Conservation (phyloP, 768 basidiomycete species). For the Pulveroboletus sp. region DNA sequence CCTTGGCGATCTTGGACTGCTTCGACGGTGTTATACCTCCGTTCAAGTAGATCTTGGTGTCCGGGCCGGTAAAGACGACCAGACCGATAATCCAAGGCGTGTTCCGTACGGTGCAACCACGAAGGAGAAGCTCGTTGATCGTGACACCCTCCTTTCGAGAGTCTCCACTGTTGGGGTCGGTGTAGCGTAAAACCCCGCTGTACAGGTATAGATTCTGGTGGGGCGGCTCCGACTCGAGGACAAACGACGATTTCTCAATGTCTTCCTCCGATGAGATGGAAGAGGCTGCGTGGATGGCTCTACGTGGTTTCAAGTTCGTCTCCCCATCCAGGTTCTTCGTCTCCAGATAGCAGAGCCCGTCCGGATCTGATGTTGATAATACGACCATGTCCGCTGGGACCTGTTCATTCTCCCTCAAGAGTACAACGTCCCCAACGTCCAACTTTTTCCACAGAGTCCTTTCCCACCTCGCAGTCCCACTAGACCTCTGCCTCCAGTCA, state of each 20-base stretch:
- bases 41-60: constrained; percentile 90
- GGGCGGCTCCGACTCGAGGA: constrained; percentile 89
- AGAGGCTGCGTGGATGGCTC: constrained; percentile 70
- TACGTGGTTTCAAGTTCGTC: constrained; percentile 90
- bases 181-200: constrained; percentile 79
- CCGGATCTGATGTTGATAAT: constrained; percentile 85
- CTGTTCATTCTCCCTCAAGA: constrained; percentile 90
- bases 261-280: constrained; percentile 82
- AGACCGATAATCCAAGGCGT: constrained; percentile 90
- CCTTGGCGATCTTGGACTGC: constrained; percentile 94
- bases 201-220: constrained; percentile 91
- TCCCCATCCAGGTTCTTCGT: constrained; percentile 98
- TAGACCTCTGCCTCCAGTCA: constrained; percentile 66
- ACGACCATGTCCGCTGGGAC: constrained; percentile 95
- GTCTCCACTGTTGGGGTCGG: constrained; percentile 47
- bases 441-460: constrained; percentile 98
- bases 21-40: constrained; percentile 95
- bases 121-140: constrained; percentile 89
- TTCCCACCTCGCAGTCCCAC: constrained; percentile 83
- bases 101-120: constrained; percentile 86
- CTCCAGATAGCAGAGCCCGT: constrained; percentile 91
- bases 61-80: constrained; percentile 90
- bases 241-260: constrained; percentile 78
- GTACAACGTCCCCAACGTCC: constrained; percentile 93
- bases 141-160: constrained; percentile 64